Percentiles rank a stretch among this genome's conserved stretches.
phyloP scores from a whole-genome alignment of 768 basidiomycete genomes.

The Mrakia gelida region DNA sequence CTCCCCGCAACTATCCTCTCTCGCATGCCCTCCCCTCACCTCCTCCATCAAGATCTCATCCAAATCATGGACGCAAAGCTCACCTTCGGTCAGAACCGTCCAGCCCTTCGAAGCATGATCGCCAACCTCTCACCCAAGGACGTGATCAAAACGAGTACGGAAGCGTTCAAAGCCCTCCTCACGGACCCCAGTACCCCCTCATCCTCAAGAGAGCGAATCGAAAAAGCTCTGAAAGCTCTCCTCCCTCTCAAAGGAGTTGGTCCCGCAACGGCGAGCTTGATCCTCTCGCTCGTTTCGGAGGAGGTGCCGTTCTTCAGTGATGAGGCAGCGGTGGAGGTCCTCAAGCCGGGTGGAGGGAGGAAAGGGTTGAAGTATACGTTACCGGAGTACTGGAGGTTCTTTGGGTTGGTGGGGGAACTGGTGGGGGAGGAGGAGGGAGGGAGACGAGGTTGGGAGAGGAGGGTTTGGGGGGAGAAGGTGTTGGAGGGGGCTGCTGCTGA shows the following conservation, averaged over 20 bases:
- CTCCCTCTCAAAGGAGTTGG: slow-evolving; percentile 3
- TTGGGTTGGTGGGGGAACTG: background rate
- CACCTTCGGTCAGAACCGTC: slow-evolving; percentile 20
- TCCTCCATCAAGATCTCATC: slow-evolving; percentile 15
- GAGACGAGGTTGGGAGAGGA: slow-evolving; percentile 17
- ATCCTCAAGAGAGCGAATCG: background rate
- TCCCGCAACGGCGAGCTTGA: background rate
- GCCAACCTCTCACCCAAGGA: background rate
- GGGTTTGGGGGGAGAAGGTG: background rate
- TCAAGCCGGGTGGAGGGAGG: background rate
- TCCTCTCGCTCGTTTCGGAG: background rate
- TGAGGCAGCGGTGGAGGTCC: slow-evolving; percentile 6
- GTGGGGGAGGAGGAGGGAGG: background rate
- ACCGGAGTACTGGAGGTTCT: slow-evolving; percentile 4
- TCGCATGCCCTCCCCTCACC: background rate
- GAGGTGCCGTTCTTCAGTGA: slow-evolving; percentile 10
- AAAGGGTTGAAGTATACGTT: slow-evolving; percentile 15
- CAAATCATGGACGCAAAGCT: slow-evolving; percentile 7
- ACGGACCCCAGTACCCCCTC: background rate
- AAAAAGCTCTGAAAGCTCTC: background rate
- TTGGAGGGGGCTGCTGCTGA: background rate
- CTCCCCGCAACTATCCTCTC: background rate
- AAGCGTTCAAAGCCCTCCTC: background rate
- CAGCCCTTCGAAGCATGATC: slow-evolving; percentile 22
- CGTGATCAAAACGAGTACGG: background rate